Evolutionary conservation across 768 basidiomycete genomes (phyloP).

Genomic region (Boletus speciosus): DNA sequence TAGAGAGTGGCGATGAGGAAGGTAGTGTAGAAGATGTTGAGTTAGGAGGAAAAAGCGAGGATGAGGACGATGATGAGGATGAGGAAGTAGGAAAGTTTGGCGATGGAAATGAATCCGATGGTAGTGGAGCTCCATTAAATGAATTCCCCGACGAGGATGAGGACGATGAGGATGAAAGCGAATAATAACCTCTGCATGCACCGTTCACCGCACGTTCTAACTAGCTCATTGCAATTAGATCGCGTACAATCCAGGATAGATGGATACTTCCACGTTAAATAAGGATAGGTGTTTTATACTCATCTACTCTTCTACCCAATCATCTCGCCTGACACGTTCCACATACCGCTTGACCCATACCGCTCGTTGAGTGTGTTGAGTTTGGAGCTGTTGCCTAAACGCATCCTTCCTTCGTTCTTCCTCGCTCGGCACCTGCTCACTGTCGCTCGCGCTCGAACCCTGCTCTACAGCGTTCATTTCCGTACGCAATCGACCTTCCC

Average conservation of each 20-base stretch:
- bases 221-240: neutral
- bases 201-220: neutral
- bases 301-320: slow-evolving; percentile 63
- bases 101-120: slow-evolving; percentile 40
- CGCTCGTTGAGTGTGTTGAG: slow-evolving; percentile 50
- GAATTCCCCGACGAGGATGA: slow-evolving; percentile 63
- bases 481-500: slow-evolving; percentile 66
- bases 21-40: slow-evolving; percentile 81
- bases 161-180: slow-evolving; percentile 51
- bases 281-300: slow-evolving; percentile 6
- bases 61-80: slow-evolving; percentile 43
- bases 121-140: slow-evolving; percentile 39
- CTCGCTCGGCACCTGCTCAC: slow-evolving; percentile 32
- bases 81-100: slow-evolving; percentile 40
- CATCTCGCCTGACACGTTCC: slow-evolving; percentile 57
- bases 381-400: slow-evolving; percentile 42
- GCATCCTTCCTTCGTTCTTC: slow-evolving; percentile 26
- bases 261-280: neutral
- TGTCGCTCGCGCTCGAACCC: slow-evolving; percentile 25
- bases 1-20: slow-evolving; percentile 61
- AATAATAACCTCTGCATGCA: slow-evolving; percentile 22
- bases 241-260: slow-evolving; percentile 1
- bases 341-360: slow-evolving; percentile 64
- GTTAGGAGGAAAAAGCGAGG: slow-evolving; percentile 61
- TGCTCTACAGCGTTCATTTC: slow-evolving; percentile 48